These are phyloP conservation scores for Diaporthe sp. DNA, from an alignment of 2,329 filamentous ascomycete genomes.

Conservation along the genomic window DNA sequence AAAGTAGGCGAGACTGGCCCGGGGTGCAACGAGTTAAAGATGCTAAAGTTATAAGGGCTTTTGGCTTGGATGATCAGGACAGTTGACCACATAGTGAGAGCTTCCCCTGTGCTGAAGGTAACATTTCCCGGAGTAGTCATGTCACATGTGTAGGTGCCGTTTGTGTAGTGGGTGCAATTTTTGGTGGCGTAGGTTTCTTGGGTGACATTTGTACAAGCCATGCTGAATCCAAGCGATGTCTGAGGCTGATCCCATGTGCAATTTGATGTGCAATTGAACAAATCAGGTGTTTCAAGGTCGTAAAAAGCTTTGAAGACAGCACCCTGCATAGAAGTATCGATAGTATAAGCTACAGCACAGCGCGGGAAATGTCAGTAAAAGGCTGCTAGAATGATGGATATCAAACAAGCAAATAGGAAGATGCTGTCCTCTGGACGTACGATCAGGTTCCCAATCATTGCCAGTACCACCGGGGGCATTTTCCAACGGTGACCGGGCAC, in stretches of 20 bases:
- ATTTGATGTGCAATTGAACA: conserved; percentile 18
- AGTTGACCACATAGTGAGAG: background rate
- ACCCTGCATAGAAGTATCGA: conserved; percentile 14
- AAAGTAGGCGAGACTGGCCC: background rate
- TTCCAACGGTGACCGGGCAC: background rate
- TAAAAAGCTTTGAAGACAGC: conserved; percentile 18
- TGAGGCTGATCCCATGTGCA: conserved; percentile 2
- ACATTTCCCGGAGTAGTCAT: background rate
- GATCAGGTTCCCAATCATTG: background rate
- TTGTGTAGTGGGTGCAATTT: background rate
- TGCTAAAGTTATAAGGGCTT: background rate
- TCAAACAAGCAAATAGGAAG: too few species aligned
- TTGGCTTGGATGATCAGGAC: background rate
- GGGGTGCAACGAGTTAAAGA: background rate
- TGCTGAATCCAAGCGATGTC: background rate
- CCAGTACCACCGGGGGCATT: background rate
- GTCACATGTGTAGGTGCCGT: background rate
- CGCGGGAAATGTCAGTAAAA: background rate
- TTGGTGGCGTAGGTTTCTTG: background rate
- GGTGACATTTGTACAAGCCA: conserved; percentile 7
- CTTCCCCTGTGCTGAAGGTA: background rate
- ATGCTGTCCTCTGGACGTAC: too few species aligned
- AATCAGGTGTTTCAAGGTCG: background rate
- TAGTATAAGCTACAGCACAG: background rate
- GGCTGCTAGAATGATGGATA: too few species aligned